A percentile compares a stretch with the other conserved stretches of the same genome.
These are phyloP conservation scores for Alternaria arborescens DNA, from an alignment of 2,329 filamentous ascomycete genomes.

Conservation along the genomic window DNA sequence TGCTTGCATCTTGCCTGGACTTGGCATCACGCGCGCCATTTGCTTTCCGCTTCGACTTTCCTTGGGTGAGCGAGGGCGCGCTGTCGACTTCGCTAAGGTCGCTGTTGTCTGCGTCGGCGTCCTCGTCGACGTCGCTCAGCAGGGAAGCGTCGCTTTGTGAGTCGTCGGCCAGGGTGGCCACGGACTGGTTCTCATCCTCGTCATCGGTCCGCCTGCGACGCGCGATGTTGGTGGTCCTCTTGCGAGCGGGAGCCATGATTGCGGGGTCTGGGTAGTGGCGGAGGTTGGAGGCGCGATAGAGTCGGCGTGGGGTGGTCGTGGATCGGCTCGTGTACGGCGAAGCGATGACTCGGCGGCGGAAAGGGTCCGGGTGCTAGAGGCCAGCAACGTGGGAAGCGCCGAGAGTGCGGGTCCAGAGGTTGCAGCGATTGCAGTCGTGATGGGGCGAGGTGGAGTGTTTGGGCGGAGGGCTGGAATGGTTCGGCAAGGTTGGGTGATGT, in stretches of 20 bases:
- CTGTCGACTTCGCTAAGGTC: slow-evolving; percentile 64
- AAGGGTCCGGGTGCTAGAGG: slow-evolving; percentile 25
- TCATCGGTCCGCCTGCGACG: slow-evolving; percentile 52
- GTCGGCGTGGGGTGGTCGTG: slow-evolving; percentile 31
- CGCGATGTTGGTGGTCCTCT: slow-evolving; percentile 47
- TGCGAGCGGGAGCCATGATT: slow-evolving; percentile 50
- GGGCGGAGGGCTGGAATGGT: slow-evolving; percentile 29
- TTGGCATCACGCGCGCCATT: slow-evolving; percentile 49
- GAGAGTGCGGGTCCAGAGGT: slow-evolving; percentile 25
- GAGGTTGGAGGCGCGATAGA: slow-evolving; percentile 19
- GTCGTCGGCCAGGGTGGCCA: slow-evolving; percentile 65
- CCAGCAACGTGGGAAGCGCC: slow-evolving; percentile 23
- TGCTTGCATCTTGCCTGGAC: slow-evolving; percentile 35
- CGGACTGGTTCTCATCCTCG: slow-evolving; percentile 49
- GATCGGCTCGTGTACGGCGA: slow-evolving; percentile 31
- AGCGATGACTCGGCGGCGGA: slow-evolving; percentile 35
- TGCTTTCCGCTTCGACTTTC: slow-evolving; percentile 49
- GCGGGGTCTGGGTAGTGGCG: slow-evolving; percentile 23
- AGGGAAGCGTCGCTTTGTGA: slow-evolving; percentile 70
- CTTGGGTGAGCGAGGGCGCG: slow-evolving; percentile 44
- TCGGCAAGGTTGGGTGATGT: slow-evolving; percentile 34
- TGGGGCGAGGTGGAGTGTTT: slow-evolving; percentile 30
- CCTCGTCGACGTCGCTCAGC: slow-evolving; percentile 65
- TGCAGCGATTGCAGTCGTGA: slow-evolving; percentile 40
- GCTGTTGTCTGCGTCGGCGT: slow-evolving; percentile 67